Evolutionary conservation across 495 filamentous ascomycete genomes (phyloP).

Genomic region (Ramalina peruviana): DNA sequence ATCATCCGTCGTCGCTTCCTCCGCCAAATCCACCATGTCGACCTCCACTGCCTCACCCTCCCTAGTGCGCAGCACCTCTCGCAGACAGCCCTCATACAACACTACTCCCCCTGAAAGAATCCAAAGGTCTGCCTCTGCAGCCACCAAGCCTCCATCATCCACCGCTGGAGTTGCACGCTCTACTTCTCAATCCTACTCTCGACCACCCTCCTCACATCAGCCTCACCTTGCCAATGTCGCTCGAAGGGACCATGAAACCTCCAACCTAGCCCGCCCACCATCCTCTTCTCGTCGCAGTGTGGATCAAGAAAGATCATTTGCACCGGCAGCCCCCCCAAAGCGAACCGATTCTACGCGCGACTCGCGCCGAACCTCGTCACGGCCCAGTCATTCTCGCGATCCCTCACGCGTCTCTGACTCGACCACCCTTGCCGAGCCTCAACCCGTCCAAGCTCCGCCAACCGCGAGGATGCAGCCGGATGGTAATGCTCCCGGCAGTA

Average conservation of each 20-base stretch:
- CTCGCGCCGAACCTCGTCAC: conserved; percentile 31
- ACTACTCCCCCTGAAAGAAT: conserved; percentile 35
- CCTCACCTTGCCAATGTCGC: conserved; percentile 38
- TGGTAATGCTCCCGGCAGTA: conserved; percentile 28
- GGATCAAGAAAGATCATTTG: conserved; percentile 37
- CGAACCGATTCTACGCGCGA: conserved; percentile 37
- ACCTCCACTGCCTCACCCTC: conserved; percentile 1
- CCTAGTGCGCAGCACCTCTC: conserved; percentile 15
- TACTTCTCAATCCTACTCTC: conserved; percentile 35
- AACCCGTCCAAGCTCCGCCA: conserved; percentile 31
- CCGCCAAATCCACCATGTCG: background rate
- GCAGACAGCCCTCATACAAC: conserved; percentile 11
- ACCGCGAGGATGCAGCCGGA: conserved; percentile 20
- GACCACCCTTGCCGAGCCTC: conserved; percentile 30
- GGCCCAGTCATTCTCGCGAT: conserved; percentile 32
- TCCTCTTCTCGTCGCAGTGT: conserved; percentile 36
- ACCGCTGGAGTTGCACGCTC: conserved; percentile 25
- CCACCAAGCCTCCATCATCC: conserved; percentile 24
- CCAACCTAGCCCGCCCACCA: conserved; percentile 32
- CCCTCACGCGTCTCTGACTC: conserved; percentile 41
- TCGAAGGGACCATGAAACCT: conserved; percentile 44
- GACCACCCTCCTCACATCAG: conserved; percentile 36
- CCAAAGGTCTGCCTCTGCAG: conserved; percentile 42
- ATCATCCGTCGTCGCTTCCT: background rate
- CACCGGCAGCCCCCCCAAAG: conserved; percentile 29